Evolutionary conservation across 495 filamentous ascomycete species (phyloP), one percentile per base, ranked within the genome.

Genomic region (Patellaria atrata): DNA sequence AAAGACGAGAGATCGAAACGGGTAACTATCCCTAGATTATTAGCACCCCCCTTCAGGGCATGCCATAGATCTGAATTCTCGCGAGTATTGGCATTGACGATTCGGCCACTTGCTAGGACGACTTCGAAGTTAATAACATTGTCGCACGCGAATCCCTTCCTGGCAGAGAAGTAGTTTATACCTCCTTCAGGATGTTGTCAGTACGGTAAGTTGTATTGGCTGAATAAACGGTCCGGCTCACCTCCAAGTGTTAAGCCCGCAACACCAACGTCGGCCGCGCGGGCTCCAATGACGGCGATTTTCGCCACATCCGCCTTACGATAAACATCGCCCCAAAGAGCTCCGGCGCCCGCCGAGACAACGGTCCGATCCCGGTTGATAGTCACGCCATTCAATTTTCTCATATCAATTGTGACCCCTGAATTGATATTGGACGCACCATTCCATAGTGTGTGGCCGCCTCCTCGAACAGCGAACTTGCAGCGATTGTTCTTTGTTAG

Each of bases 101-200:
- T 58, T 13, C 58, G 67, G 14, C 64, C 61, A 45, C 70, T 67
- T 27, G 69, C 64, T 5, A 74, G 53, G n/a, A 73, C 67, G 12
- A 75, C 58, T 27, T 74, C 67, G 41, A 50, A 73, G 30, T 13
- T 16, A 7, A 33, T 22, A 27, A 41, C 27, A 20, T 28, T 25
- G 25, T 68, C 62, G 29, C 64, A 63, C 3, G 62, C 67, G 62
- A 66, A 72, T 3, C 70, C 71, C 38, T 70, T 11, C 3, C 19
- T 11, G 13, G 42, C 71, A 58, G 33, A 9, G 18, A 24, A 37
- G 19, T 20, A 36, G 7, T 24, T 16, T 3, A 30, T 42, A 3
- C 39, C 39, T 12, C 33, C 23, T 26, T 23, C 21, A n/a, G n/a
- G n/a, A n/a, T n/a, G n/a, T n/a, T n/a, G n/a, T n/a, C n/a, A n/a